Percentiles rank a stretch among this genome's conserved stretches.
These are phyloP conservation scores for Lecanosticta acicola DNA, from an alignment of 2,329 filamentous ascomycete species.

Conservation along the genomic window DNA sequence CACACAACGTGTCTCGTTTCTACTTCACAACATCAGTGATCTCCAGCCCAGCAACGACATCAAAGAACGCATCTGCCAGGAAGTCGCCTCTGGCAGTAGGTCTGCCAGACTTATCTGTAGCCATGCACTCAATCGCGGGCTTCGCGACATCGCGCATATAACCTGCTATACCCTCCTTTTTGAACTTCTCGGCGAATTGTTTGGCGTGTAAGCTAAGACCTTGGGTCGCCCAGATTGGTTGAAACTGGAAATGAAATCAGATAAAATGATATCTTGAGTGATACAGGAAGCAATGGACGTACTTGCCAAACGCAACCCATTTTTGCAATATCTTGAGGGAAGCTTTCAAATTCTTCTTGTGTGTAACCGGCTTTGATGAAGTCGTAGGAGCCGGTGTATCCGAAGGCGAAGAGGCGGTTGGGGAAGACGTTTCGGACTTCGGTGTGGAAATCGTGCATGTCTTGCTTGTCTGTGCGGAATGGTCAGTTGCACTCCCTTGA, in stretches of 20 bases:
- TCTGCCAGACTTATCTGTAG: constrained; percentile 10
- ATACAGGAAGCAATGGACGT: too few species aligned
- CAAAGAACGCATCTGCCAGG: constrained; percentile 10
- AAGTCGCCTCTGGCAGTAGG: constrained; percentile 8
- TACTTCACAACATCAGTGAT: constrained; percentile 11
- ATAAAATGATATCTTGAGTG: background rate
- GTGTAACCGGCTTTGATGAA: constrained; percentile 8
- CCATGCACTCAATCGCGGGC: constrained; percentile 7
- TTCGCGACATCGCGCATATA: constrained; percentile 10
- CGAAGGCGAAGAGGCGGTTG: constrained; percentile 9
- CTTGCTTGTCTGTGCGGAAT: constrained; percentile 7
- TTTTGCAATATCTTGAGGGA: constrained; percentile 9
- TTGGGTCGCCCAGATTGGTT: constrained; percentile 12
- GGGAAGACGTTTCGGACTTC: constrained; percentile 9
- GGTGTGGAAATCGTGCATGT: constrained; percentile 11
- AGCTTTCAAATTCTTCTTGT: constrained; percentile 7
- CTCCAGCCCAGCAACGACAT: constrained; percentile 9
- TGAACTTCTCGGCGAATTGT: constrained; percentile 10
- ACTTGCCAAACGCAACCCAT: constrained; percentile 9
- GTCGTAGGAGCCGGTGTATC: constrained; percentile 8
- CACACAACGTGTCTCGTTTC: background rate
- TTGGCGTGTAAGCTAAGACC: constrained; percentile 7
- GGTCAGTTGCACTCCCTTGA: background rate
- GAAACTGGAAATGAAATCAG: too few species aligned
- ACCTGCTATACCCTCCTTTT: constrained; percentile 11